Evolutionary conservation across 495 filamentous ascomycete genomes (phyloP).

Genomic region (Pseudomonodictys pantanalensis): DNA sequence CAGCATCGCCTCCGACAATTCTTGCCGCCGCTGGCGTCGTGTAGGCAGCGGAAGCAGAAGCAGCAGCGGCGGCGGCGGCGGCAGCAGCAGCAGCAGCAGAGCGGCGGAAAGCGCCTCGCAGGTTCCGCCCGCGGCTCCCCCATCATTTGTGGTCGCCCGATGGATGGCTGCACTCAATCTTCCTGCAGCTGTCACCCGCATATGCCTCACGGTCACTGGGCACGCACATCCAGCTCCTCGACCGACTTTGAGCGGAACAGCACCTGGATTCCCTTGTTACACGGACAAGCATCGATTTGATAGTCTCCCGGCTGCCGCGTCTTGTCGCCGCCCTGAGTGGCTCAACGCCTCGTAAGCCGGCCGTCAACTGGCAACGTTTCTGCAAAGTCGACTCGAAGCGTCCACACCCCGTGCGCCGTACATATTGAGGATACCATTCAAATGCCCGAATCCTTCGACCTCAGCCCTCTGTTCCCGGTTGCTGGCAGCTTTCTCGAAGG

Average conservation of each 20-base stretch:
- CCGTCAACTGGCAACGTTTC: slow-evolving; percentile 15
- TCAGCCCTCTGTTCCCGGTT: slow-evolving; percentile 25
- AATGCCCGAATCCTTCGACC: slow-evolving; percentile 20
- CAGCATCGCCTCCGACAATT: neutral
- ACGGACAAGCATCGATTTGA: slow-evolving; percentile 26
- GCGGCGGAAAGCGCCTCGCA: slow-evolving; percentile 2
- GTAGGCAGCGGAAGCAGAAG: too few species aligned
- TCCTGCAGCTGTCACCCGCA: slow-evolving; percentile 36
- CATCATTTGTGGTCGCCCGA: slow-evolving; percentile 18
- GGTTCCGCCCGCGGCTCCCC: slow-evolving; percentile 1
- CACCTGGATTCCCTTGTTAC: slow-evolving; percentile 27
- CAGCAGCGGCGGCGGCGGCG: too few species aligned
- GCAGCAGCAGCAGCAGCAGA: too few species aligned
- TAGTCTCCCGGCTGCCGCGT: slow-evolving; percentile 28
- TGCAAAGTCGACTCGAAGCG: slow-evolving; percentile 19
- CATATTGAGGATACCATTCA: slow-evolving; percentile 24
- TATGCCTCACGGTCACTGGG: slow-evolving; percentile 29
- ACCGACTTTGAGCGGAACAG: slow-evolving; percentile 3
- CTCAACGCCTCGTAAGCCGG: slow-evolving; percentile 4
- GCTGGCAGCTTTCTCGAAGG: slow-evolving; percentile 16
- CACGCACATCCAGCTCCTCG: slow-evolving; percentile 17
- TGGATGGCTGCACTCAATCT: slow-evolving; percentile 31
- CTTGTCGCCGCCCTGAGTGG: slow-evolving; percentile 9
- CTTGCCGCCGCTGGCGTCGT: neutral
- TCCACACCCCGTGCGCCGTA: slow-evolving; percentile 25